Evolutionary conservation across 208 protist species (phyloP).

Genomic region (Tetramitus jugosus): DNA sequence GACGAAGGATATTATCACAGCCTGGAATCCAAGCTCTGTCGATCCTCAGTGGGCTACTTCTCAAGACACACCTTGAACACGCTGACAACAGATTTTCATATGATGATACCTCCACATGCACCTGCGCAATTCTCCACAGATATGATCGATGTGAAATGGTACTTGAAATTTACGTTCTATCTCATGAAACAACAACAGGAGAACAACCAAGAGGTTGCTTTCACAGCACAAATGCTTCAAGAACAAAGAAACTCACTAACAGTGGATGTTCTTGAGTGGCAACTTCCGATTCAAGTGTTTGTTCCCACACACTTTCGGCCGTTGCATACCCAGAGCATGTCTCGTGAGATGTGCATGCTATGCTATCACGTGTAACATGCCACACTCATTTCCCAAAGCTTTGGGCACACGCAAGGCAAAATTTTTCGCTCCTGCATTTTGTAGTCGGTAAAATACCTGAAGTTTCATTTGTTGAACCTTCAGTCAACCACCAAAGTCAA

Average conservation of each 20-base stretch:
- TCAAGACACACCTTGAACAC: background rate
- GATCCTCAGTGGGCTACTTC: background rate
- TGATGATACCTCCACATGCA: conserved; percentile 13
- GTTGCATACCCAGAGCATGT: background rate
- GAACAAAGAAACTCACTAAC: too few relatives aligned
- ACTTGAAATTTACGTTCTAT: conserved; percentile 6
- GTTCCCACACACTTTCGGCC: background rate
- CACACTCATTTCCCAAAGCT: too few relatives aligned
- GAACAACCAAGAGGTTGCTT: background rate
- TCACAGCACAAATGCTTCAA: background rate
- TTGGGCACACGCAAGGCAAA: too few relatives aligned
- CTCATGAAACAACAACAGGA: background rate
- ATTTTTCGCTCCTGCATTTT: too few relatives aligned
- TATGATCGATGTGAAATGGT: background rate
- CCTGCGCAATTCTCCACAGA: background rate
- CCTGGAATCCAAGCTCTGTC: background rate
- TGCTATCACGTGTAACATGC: too few relatives aligned
- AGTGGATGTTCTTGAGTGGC: background rate
- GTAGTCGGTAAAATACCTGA: too few relatives aligned
- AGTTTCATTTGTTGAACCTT: too few relatives aligned
- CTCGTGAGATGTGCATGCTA: too few relatives aligned
- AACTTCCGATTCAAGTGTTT: conserved; percentile 4
- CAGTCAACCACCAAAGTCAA: too few relatives aligned
- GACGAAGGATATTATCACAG: background rate
- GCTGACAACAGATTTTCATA: background rate